These are phyloP conservation scores for Talaromyces albobiverticillius DNA, from an alignment of 2,329 filamentous ascomycete species.

Conservation along the genomic window DNA sequence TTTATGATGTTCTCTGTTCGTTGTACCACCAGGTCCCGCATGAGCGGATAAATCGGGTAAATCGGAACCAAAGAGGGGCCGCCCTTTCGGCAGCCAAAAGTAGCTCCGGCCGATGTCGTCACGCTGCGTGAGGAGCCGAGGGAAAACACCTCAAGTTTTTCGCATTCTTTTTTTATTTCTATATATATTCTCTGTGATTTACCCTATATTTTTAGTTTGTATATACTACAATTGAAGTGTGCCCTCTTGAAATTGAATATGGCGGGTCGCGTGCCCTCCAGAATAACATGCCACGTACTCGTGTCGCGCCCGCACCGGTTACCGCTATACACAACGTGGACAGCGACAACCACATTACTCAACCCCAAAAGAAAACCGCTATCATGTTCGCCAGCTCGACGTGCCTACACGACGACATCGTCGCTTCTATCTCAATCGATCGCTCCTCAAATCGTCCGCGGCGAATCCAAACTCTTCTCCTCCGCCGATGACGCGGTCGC, in stretches of 20 bases:
- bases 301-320: constrained; percentile 3
- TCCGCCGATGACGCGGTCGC: constrained; percentile 64
- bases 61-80: too few relatives aligned
- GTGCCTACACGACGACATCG: constrained; percentile 1
- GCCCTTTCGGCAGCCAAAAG: too few relatives aligned
- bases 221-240: background rate
- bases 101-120: constrained; percentile 24
- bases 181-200: background rate
- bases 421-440: constrained; percentile 1
- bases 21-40: too few relatives aligned
- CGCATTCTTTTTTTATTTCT: background rate
- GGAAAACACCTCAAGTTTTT: background rate
- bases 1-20: constrained; percentile 20
- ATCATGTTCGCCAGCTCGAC: background rate
- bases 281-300: background rate
- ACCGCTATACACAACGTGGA: background rate
- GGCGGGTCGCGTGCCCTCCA: background rate
- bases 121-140: constrained; percentile 10
- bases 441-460: constrained; percentile 10
- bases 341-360: background rate
- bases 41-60: too few relatives aligned
- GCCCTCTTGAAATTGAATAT: background rate
- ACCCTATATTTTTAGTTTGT: background rate
- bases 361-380: background rate
- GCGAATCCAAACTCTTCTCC: constrained; percentile 27